Evolutionary conservation across 306 rosid species (phyloP), one percentile per base, ranked within the genome.

Genomic region (Vicia sativa): DNA sequence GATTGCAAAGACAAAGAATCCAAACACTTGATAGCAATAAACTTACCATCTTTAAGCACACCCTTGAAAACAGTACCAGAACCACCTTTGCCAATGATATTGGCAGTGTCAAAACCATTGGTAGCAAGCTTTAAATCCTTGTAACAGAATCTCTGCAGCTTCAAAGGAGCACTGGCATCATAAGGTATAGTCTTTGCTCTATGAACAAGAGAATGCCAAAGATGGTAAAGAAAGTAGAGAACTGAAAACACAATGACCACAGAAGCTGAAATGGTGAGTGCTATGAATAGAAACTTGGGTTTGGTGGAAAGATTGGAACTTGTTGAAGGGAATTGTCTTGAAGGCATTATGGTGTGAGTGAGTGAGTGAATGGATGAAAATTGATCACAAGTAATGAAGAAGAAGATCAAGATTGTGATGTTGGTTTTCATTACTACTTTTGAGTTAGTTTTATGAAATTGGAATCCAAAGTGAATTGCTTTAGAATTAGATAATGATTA

Each of bases 1-100:
- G 84, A 48, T 76, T 93, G 96, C 78, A 83, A 59, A 74, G 89
- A 84, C 71, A 83, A 18, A 4, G 96, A 52, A 67, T 90, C 93
- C 49, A 93, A 62, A 9, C 87, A 77, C 79, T 93, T 93, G 65
- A 93, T 74, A 16, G 98, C 96, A 64, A 93, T 88, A 42, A 77
- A 74, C 67, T 86, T 88, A 7, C 96, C 96, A 74, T 82, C 88
- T 63, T 74, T 71, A 7, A 93, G 86, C n/a, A 75, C 62, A 11
- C 98, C 98, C 65, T 81, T 85, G 58, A 90, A 93, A 41, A 93
- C 98, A 46, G 98, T 90, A 38, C 96, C 95, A 19, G 98, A 93
- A 12, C 98, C 98, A 37, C 98, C 98, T 77, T 93, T 90, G 37
- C 96, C 98, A 60, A 93, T 85, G n/a, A 90, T 75, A 67, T 93